Percentiles rank a stretch among this genome's conserved stretches.
phyloP scores from a whole-genome alignment of 768 basidiomycete genomes.

The Trametes maxima region DNA sequence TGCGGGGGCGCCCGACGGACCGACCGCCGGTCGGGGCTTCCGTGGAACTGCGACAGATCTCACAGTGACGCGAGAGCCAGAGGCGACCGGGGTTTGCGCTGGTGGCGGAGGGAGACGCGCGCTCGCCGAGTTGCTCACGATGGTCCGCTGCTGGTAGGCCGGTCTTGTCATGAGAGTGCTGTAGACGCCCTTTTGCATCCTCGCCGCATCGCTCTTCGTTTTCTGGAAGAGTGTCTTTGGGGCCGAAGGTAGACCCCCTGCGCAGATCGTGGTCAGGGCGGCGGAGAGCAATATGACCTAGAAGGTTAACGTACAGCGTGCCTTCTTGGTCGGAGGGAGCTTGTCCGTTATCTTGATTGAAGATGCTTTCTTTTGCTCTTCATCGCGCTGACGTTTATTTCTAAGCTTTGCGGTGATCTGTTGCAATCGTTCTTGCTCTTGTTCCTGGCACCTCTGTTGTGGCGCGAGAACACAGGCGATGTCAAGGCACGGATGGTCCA shows the following conservation, averaged over 20 bases:
- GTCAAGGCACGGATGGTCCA: neutral
- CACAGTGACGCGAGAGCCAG: slow-evolving; percentile 48
- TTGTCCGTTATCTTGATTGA: slow-evolving; percentile 76
- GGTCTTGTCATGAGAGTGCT: slow-evolving; percentile 55
- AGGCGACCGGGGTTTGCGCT: slow-evolving; percentile 26
- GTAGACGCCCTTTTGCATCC: slow-evolving; percentile 64
- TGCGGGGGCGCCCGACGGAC: neutral
- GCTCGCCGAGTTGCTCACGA: slow-evolving; percentile 15
- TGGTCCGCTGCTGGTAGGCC: slow-evolving; percentile 31
- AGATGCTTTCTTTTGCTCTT: slow-evolving; percentile 74
- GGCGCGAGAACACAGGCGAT: neutral
- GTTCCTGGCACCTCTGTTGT: slow-evolving; percentile 41
- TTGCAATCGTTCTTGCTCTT: slow-evolving; percentile 60
- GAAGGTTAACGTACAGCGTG: slow-evolving; percentile 51
- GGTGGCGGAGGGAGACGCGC: slow-evolving; percentile 11
- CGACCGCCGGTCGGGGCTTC: slow-evolving; percentile 1
- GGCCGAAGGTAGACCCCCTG: slow-evolving; percentile 43
- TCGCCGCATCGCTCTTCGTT: slow-evolving; percentile 69
- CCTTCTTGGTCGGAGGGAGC: slow-evolving; percentile 66
- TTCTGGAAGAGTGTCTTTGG: slow-evolving; percentile 80
- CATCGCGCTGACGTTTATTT: slow-evolving; percentile 65
- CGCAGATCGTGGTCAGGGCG: slow-evolving; percentile 3
- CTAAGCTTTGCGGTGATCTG: slow-evolving; percentile 34
- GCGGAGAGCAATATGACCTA: neutral
- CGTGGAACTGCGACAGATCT: slow-evolving; percentile 48